Conservation (phyloP, 305 asterid species). For the Petunia hybrid region DNA sequence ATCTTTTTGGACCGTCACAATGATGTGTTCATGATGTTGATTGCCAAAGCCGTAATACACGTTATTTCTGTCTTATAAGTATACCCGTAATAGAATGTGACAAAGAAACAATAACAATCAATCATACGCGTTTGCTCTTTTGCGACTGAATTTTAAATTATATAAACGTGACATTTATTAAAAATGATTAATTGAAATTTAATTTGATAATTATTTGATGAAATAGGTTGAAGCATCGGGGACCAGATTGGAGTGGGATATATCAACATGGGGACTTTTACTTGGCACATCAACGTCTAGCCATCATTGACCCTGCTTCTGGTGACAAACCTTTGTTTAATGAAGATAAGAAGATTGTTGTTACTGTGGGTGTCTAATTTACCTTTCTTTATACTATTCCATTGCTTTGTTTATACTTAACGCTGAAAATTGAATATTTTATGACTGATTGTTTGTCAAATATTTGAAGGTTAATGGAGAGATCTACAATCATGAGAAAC, state of each 20-base stretch:
- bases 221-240: conserved; percentile 92
- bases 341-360: conserved; percentile 76
- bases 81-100: neutral
- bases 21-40: no score
- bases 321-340: conserved; percentile 95
- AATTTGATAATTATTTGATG: conserved; percentile 16
- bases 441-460: conserved; percentile 1
- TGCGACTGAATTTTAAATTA: neutral
- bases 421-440: neutral
- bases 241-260: conserved; percentile 98
- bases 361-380: conserved; percentile 58
- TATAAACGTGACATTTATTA: neutral
- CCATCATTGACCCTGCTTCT: conserved; percentile 94
- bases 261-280: conserved; percentile 81
- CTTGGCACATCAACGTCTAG: conserved; percentile 89
- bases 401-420: neutral
- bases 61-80: no score
- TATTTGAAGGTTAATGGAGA: conserved; percentile 89
- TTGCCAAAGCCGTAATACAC: no score
- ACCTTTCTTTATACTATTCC: neutral
- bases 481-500: conserved; percentile 88
- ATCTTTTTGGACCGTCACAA: no score
- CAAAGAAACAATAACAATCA: neutral
- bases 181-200: neutral
- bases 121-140: neutral